A percentile compares a stretch with the other conserved stretches of the same genome.
These are phyloP conservation scores for Diaporthe longicolla DNA, from an alignment of 2,329 filamentous ascomycete genomes.

Conservation along the genomic window DNA sequence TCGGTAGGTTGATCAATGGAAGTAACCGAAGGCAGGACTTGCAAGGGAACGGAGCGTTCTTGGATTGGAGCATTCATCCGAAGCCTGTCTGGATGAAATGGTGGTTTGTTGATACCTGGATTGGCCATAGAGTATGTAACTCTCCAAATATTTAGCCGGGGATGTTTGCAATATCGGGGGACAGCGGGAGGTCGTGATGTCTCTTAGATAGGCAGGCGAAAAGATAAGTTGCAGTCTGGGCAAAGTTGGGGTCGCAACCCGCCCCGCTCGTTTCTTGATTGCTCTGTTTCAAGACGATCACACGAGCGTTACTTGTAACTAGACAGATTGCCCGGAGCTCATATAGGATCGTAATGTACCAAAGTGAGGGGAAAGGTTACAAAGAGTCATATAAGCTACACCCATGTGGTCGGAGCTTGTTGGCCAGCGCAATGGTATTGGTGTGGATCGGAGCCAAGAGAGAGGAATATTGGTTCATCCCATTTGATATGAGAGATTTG, in stretches of 20 bases:
- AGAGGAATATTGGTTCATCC: not conserved
- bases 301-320: not conserved
- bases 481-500: not conserved
- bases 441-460: constrained; percentile 2
- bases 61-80: not conserved
- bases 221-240: not conserved
- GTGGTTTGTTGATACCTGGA: not conserved
- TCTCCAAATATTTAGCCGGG: constrained; percentile 4
- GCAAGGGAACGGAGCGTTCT: not conserved
- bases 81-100: constrained; percentile 3
- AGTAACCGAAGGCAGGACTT: not conserved
- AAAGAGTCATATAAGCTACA: not conserved
- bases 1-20: not conserved
- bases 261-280: not conserved
- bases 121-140: not conserved
- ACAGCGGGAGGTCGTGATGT: not conserved
- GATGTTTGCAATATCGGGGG: not conserved
- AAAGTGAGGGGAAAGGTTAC: not conserved
- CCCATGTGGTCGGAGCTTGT: not conserved
- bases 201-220: constrained; percentile 1
- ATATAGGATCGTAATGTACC: constrained; percentile 3
- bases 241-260: not conserved
- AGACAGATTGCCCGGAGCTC: not conserved
- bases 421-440: not conserved
- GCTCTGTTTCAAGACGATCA: constrained; percentile 2